A percentile compares a stretch with the other conserved stretches of the same genome.
Conservation (phyloP, 768 basidiomycete species). For the Boletellus emodensis region DNA sequence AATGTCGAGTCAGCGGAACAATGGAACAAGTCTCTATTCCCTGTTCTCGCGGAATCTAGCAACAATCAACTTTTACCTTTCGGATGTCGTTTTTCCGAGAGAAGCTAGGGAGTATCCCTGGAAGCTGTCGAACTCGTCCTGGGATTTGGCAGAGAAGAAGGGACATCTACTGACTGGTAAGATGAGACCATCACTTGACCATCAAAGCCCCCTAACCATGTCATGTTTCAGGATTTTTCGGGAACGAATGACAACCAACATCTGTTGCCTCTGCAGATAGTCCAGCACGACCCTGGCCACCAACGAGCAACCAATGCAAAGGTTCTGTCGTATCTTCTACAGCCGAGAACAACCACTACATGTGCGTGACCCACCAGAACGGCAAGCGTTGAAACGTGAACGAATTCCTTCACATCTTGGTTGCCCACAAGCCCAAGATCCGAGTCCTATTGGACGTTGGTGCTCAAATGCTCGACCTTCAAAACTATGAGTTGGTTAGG, state of each 20-base stretch:
- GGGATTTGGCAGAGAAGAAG: conserved; percentile 48
- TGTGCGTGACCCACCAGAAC: conserved; percentile 10
- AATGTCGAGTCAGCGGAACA: conserved; percentile 41
- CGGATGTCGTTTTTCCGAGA: conserved; percentile 46
- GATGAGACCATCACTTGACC: background rate
- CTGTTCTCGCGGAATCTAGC: conserved; percentile 35
- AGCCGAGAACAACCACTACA: conserved; percentile 37
- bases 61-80: conserved; percentile 45
- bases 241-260: conserved; percentile 51
- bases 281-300: conserved; percentile 28
- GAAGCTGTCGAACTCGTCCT: conserved; percentile 47
- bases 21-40: conserved; percentile 21
- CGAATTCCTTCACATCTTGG: conserved; percentile 31
- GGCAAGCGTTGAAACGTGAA: conserved; percentile 9
- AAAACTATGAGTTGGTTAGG: conserved; percentile 37
- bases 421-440: conserved; percentile 31
- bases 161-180: conserved; percentile 8
- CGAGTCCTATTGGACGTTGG: conserved; percentile 51
- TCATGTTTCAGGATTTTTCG: conserved; percentile 35
- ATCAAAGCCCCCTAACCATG: background rate
- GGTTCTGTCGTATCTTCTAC: conserved; percentile 26
- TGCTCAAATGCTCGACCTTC: conserved; percentile 50
- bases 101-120: conserved; percentile 45
- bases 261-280: conserved; percentile 16
- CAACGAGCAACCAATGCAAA: conserved; percentile 33